These are phyloP conservation scores for Pyrenopolyporus hunteri DNA, from an alignment of 495 filamentous ascomycete genomes.

Conservation along the genomic window DNA sequence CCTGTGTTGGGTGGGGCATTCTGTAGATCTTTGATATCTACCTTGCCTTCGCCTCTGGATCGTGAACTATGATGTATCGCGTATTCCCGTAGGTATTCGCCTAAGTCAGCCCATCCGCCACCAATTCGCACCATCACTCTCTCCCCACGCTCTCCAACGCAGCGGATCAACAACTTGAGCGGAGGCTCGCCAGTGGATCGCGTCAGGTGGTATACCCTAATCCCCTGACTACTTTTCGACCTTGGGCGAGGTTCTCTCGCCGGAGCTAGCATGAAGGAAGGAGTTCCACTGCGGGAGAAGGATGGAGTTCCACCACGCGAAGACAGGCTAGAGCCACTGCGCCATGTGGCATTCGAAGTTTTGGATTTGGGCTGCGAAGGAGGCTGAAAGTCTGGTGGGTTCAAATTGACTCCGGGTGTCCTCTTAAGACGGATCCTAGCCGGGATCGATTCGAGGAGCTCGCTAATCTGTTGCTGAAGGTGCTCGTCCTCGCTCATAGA, in stretches of 20 bases:
- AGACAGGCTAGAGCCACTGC: constrained; percentile 53
- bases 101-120: constrained; percentile 94
- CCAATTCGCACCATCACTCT: constrained; percentile 97
- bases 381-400: constrained; percentile 55
- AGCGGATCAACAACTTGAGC: constrained; percentile 90
- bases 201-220: constrained; percentile 92
- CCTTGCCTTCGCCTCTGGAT: constrained; percentile 54
- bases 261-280: constrained; percentile 73
- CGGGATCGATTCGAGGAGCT: constrained; percentile 80
- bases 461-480: constrained; percentile 83
- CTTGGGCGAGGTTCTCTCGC: constrained; percentile 51
- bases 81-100: constrained; percentile 93
- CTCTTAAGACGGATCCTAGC: constrained; percentile 77
- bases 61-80: constrained; percentile 82
- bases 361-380: constrained; percentile 47
- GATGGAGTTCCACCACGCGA: constrained; percentile 42
- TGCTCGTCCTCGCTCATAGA: constrained; percentile 60
- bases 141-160: constrained; percentile 87
- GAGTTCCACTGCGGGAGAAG: constrained; percentile 62
- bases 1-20: constrained; percentile 29
- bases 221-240: constrained; percentile 63
- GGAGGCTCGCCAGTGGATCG: constrained; percentile 80
- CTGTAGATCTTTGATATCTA: constrained; percentile 66
- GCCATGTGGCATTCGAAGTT: constrained; percentile 43
- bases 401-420: constrained; percentile 54